A percentile compares a stretch with the other conserved stretches of the same genome.
phyloP scores from a whole-genome alignment of 1,284 basidiomycete species.

The Cutaneotrichosporon sp. region DNA sequence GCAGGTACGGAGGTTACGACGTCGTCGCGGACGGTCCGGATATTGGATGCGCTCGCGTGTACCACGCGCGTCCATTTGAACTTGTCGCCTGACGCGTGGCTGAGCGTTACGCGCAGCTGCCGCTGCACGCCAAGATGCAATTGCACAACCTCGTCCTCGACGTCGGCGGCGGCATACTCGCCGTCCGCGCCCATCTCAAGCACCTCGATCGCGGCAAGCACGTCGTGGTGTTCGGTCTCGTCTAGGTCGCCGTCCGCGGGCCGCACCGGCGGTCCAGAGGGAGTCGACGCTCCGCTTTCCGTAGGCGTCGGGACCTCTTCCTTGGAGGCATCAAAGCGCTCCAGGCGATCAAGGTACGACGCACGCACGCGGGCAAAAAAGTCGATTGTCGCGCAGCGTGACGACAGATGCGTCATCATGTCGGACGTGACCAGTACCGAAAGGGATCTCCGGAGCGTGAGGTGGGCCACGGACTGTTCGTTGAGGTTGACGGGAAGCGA shows the following conservation, averaged over 20 bases:
- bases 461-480: constrained; percentile 62
- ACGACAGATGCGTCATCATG: constrained; percentile 64
- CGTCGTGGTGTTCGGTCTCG: constrained; percentile 80
- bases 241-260: constrained; percentile 61
- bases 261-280: background rate
- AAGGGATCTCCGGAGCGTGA: constrained; percentile 74
- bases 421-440: constrained; percentile 69
- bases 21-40: constrained; percentile 79
- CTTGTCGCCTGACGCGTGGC: constrained; percentile 81
- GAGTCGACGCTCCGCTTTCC: background rate
- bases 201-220: constrained; percentile 78
- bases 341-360: constrained; percentile 77
- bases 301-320: constrained; percentile 3
- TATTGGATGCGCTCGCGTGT: constrained; percentile 51
- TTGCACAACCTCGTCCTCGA: constrained; percentile 77
- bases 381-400: constrained; percentile 75
- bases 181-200: constrained; percentile 81
- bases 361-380: constrained; percentile 76
- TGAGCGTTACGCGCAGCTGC: constrained; percentile 67
- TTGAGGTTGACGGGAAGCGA: constrained; percentile 71
- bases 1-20: constrained; percentile 68
- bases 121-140: constrained; percentile 91
- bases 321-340: constrained; percentile 53
- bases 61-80: constrained; percentile 74
- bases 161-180: constrained; percentile 75